Evolutionary conservation across 2,329 filamentous ascomycete species (phyloP), one percentile per base, ranked within the genome.

Genomic region (Colletotrichum magnum): DNA sequence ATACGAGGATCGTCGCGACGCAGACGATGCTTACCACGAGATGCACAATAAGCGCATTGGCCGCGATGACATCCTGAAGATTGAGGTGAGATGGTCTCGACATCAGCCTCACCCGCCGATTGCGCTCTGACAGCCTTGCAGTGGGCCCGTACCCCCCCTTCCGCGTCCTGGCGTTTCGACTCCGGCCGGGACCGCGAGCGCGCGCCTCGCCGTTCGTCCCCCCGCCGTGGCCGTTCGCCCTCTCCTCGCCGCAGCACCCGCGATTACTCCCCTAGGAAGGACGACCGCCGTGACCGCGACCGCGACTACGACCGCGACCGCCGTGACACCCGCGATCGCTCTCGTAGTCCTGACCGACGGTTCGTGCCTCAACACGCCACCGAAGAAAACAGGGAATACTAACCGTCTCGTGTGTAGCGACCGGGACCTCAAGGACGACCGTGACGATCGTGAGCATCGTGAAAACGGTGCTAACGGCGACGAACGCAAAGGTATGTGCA

Each of bases 31-130:
- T 56, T 99, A 99, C 81, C 94, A 99, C 82, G 96, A 99, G 85
- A 99, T 99, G 96, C 96, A 99, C 80, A 98, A 98, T 87, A 98
- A 98, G 90, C 94, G 95, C 74, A 94, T 99, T 75, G 95, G 94
- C 56, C 92, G 95, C 72, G 96, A 99, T 79, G 96, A 99, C 77
- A 85, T 97, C 69, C 81, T 99, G 84, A 99, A 99, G 86, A 98
- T 99, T 74, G 96, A 99, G 89, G 96, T 97, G 84, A 74, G 88
- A 16, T 36, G 9, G 32, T 15, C 6, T 52, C 12, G 18, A 16
- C 3, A 7, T 3, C 16, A 16, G 13, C n/a, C 3, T 4, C 6
- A 12, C 13, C 13, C 7, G 18, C 13, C 7, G 16, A 41, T 26
- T 16, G 5, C 24, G 58, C 43, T 41, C 69, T 74, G 45, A 72